phyloP scores from a whole-genome alignment of 2,329 filamentous ascomycete genomes.

The Fusarium musae region DNA sequence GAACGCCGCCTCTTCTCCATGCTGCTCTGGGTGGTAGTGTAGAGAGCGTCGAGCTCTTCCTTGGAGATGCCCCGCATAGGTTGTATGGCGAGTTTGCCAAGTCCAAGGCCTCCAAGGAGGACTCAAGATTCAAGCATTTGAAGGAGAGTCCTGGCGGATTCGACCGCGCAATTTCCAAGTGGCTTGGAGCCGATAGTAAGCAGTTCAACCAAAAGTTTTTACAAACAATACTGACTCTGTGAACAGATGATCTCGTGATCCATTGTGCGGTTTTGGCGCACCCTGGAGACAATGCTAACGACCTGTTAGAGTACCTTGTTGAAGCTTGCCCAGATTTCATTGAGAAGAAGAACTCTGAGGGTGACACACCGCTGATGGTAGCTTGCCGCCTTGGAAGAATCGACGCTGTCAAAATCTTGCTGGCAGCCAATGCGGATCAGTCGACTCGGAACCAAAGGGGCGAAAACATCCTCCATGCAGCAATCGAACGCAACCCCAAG shows the following conservation, averaged over 20 bases:
- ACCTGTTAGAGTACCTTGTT: slow-evolving; percentile 73
- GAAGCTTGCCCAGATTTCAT: slow-evolving; percentile 69
- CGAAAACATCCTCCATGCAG: slow-evolving; percentile 76
- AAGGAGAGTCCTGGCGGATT: slow-evolving; percentile 70
- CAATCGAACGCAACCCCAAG: slow-evolving; percentile 51
- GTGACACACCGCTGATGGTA: slow-evolving; percentile 74
- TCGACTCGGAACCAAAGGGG: slow-evolving; percentile 68
- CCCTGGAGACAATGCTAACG: slow-evolving; percentile 54
- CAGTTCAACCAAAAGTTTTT: slow-evolving; percentile 24
- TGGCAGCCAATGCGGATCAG: slow-evolving; percentile 77
- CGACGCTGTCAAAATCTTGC: slow-evolving; percentile 68
- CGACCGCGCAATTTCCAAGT: slow-evolving; percentile 69
- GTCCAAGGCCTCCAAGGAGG: slow-evolving; percentile 67
- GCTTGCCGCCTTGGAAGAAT: slow-evolving; percentile 68
- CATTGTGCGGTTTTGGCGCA: slow-evolving; percentile 70
- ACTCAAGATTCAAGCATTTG: slow-evolving; percentile 71
- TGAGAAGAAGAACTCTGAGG: slow-evolving; percentile 67
- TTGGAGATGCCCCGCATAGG: slow-evolving; percentile 74
- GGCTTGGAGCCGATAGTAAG: slow-evolving; percentile 70
- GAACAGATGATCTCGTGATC: slow-evolving; percentile 68
- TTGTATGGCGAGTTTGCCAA: slow-evolving; percentile 75
- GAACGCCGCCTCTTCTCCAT: slow-evolving; percentile 68
- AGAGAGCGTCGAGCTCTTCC: slow-evolving; percentile 80
- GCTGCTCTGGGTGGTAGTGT: slow-evolving; percentile 68
- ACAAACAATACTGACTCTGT: slow-evolving; percentile 35